phyloP scores from a whole-genome alignment of 1,284 basidiomycete species.

The Chalciporus sp. region DNA sequence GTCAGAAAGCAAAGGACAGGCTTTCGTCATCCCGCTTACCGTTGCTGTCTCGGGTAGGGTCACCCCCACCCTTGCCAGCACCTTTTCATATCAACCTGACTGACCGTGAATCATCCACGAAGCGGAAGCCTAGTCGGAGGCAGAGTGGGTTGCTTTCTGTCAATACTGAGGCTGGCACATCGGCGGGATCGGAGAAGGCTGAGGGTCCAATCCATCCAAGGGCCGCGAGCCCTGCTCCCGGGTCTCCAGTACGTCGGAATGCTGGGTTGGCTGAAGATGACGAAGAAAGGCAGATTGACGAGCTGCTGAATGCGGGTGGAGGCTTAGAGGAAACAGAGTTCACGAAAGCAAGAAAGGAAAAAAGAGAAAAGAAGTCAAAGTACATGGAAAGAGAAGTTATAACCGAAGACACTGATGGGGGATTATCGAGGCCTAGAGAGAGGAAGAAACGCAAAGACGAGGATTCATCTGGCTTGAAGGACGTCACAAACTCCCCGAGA shows the following conservation, averaged over 20 bases:
- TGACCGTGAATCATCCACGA: slow-evolving; percentile 37
- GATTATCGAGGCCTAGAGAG: slow-evolving; percentile 37
- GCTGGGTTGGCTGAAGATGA: slow-evolving; percentile 59
- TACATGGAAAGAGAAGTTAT: slow-evolving; percentile 35
- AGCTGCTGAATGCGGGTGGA: slow-evolving; percentile 19
- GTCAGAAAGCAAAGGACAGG: slow-evolving; percentile 41
- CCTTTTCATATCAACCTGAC: slow-evolving; percentile 36
- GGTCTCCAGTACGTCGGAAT: slow-evolving; percentile 59
- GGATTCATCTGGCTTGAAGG: slow-evolving; percentile 50
- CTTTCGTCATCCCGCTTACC: slow-evolving; percentile 46
- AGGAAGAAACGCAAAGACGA: slow-evolving; percentile 45
- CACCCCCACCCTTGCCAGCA: slow-evolving; percentile 35
- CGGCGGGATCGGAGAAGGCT: slow-evolving; percentile 23
- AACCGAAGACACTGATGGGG: slow-evolving; percentile 30
- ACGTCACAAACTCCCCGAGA: slow-evolving; percentile 62
- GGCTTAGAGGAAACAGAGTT: slow-evolving; percentile 21
- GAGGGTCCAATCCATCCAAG: slow-evolving; percentile 46
- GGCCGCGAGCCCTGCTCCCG: slow-evolving; percentile 65
- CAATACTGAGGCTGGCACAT: slow-evolving; percentile 22
- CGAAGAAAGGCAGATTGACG: slow-evolving; percentile 46
- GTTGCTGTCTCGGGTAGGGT: slow-evolving; percentile 42
- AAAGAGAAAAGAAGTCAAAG: slow-evolving; percentile 45
- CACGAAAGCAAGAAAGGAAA: slow-evolving; percentile 37
- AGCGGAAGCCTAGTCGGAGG: slow-evolving; percentile 57
- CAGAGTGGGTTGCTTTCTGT: slow-evolving; percentile 67